Conservation (phyloP, 805 yeast genomes). For the Pichia nanzhaoensis region DNA sequence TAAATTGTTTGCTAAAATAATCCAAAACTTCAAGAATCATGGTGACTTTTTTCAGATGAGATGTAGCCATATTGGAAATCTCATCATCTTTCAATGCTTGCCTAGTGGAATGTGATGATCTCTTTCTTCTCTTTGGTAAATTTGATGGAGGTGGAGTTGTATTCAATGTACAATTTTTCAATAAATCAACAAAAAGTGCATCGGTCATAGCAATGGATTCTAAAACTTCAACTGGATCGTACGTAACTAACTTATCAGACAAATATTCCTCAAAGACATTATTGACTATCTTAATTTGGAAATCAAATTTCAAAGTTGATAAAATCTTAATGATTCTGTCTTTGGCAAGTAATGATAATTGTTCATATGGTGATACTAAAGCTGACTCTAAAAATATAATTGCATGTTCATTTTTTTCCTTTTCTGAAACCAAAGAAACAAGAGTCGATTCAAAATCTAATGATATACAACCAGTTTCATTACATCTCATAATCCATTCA, state of each 20-base stretch:
- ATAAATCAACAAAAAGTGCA: conserved; percentile 49
- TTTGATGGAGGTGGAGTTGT: conserved; percentile 27
- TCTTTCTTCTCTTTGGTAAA: conserved; percentile 74
- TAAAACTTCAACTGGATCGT: conserved; percentile 48
- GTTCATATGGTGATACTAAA: conserved; percentile 39
- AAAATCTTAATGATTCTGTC: conserved; percentile 51
- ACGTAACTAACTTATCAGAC: conserved; percentile 34
- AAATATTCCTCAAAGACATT: conserved; percentile 48
- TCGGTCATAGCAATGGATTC: conserved; percentile 50
- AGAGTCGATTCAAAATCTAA: conserved; percentile 50
- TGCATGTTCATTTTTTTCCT: conserved; percentile 51
- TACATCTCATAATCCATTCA: conserved; percentile 38
- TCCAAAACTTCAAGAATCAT: conserved; percentile 76
- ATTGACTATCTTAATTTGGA: conserved; percentile 51
- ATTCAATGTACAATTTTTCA: conserved; percentile 39
- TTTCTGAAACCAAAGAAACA: conserved; percentile 52
- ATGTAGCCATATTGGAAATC: conserved; percentile 66
- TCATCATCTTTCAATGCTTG: conserved; percentile 71
- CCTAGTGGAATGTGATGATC: conserved; percentile 68
- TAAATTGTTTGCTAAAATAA: conserved; percentile 24
- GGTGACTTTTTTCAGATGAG: conserved; percentile 72
- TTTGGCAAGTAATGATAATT: conserved; percentile 43
- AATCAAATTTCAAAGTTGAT: conserved; percentile 47
- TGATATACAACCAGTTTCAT: conserved; percentile 43
- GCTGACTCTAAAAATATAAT: conserved; percentile 54